A percentile compares a stretch with the other conserved stretches of the same genome.
Conservation (phyloP, 768 basidiomycete genomes). For the Coprinopsis strossmayeri region DNA sequence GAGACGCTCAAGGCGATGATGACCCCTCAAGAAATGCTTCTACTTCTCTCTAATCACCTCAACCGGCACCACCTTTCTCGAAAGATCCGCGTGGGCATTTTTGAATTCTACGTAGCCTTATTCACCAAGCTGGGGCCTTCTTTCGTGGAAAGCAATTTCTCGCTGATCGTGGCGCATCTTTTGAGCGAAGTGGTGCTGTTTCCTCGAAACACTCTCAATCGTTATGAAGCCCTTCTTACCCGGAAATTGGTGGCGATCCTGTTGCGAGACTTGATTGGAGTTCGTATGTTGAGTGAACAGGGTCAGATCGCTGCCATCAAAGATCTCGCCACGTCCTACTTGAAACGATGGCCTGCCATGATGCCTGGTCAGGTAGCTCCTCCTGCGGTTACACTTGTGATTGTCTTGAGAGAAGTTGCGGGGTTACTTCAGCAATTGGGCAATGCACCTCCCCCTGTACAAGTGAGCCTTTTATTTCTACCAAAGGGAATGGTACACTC, state of each 20-base stretch:
- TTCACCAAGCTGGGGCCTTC: constrained; percentile 65
- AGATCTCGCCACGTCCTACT: constrained; percentile 73
- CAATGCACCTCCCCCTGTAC: constrained; percentile 85
- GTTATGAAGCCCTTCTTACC: constrained; percentile 70
- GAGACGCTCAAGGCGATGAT: constrained; percentile 66
- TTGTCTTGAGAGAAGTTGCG: constrained; percentile 78
- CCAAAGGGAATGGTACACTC: neutral
- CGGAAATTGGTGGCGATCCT: constrained; percentile 72
- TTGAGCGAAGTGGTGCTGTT: constrained; percentile 69
- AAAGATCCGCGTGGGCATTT: constrained; percentile 74
- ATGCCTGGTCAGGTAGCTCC: constrained; percentile 82
- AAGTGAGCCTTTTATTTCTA: constrained; percentile 35
- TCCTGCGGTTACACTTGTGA: constrained; percentile 55
- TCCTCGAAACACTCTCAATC: constrained; percentile 43
- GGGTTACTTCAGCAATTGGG: constrained; percentile 85
- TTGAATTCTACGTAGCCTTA: constrained; percentile 82
- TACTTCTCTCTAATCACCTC: constrained; percentile 71
- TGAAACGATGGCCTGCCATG: constrained; percentile 90
- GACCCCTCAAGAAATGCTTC: constrained; percentile 73
- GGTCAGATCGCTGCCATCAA: constrained; percentile 89
- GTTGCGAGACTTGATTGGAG: constrained; percentile 80
- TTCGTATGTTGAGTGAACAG: constrained; percentile 86
- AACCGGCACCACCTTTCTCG: constrained; percentile 67
- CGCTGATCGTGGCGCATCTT: constrained; percentile 71
- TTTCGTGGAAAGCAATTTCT: constrained; percentile 82